Percentiles rank a stretch among this genome's conserved stretches.
Conservation (phyloP, 345 rosid species). For the Abelmoschus esculentus region DNA sequence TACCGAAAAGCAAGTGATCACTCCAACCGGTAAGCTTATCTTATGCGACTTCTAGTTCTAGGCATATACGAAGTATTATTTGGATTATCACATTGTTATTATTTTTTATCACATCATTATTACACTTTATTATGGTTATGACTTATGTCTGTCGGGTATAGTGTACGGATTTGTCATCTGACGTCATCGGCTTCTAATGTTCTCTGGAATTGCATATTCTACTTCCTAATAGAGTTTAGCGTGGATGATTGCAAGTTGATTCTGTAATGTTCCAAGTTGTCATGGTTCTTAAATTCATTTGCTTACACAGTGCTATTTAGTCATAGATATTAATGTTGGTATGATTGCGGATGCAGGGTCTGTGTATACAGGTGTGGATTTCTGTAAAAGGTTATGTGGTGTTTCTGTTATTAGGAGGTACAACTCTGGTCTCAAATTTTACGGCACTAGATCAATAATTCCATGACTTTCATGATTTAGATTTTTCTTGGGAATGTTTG, state of each 20-base stretch:
- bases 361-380: constrained; percentile 95
- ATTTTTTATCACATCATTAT: not conserved
- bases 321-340: not conserved
- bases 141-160: not conserved
- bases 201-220: not conserved
- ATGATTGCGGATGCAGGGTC: constrained; percentile 47
- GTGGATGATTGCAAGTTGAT: not conserved
- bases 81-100: not conserved
- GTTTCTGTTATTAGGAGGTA: constrained; percentile 98
- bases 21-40: constrained; percentile 83
- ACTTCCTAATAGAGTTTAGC: not conserved
- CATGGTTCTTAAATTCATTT: not conserved
- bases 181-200: not conserved
- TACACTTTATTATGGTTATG: not conserved
- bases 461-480: not conserved
- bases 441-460: not conserved
- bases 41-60: constrained; percentile 3
- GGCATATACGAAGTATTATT: not conserved
- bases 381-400: constrained; percentile 96
- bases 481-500: not conserved
- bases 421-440: constrained; percentile 18
- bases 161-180: not conserved
- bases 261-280: not conserved
- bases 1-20: constrained; percentile 91
- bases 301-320: not conserved